A percentile compares a stretch with the other conserved stretches of the same genome.
These are phyloP conservation scores for Tuber umbilicatum DNA, from an alignment of 495 filamentous ascomycete species.

Conservation along the genomic window DNA sequence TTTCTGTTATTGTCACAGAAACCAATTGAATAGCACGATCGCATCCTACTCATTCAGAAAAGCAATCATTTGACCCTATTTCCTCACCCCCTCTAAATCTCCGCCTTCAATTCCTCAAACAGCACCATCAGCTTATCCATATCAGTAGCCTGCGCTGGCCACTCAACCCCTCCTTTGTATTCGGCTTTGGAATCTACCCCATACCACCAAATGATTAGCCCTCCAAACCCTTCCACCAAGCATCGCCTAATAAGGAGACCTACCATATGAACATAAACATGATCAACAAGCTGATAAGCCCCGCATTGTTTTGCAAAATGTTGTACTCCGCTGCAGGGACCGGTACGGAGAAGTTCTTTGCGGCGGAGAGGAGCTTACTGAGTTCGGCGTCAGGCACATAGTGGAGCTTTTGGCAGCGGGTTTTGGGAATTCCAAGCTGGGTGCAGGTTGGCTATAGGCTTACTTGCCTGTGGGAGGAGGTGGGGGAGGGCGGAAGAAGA, in stretches of 20 bases:
- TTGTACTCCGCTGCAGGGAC: constrained; percentile 77
- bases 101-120: constrained; percentile 74
- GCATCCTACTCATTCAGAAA: not conserved
- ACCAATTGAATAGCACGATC: not conserved
- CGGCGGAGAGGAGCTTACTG: constrained; percentile 75
- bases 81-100: constrained; percentile 58
- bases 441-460: constrained; percentile 1
- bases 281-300: constrained; percentile 88
- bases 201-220: constrained; percentile 3
- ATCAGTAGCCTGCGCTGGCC: constrained; percentile 69
- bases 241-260: constrained; percentile 22
- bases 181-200: constrained; percentile 87
- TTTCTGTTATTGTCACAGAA: not conserved
- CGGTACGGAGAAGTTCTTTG: constrained; percentile 76
- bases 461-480: not conserved
- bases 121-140: constrained; percentile 79
- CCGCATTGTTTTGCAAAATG: constrained; percentile 92
- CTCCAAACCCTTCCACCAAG: not conserved
- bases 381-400: constrained; percentile 91
- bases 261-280: constrained; percentile 97
- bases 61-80: not conserved
- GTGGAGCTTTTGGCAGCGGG: constrained; percentile 83
- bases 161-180: constrained; percentile 66
- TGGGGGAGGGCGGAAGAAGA: too few relatives aligned
- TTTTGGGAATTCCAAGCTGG: constrained; percentile 93